Conservation (phyloP, 2,329 filamentous ascomycete genomes). For the Hirsutella rhossiliensis region DNA sequence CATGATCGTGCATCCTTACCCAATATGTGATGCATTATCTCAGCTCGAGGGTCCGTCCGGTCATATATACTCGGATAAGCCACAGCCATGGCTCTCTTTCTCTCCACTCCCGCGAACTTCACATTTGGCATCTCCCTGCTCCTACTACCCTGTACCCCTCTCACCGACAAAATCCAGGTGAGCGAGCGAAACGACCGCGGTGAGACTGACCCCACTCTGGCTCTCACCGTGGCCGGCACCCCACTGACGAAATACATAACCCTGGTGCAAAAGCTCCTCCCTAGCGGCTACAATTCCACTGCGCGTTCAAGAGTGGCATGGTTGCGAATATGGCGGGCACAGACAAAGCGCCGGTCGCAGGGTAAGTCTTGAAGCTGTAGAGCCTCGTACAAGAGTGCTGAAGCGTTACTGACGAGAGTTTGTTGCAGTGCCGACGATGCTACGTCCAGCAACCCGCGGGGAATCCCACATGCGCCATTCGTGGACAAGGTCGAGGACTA, state of each 20-base stretch:
- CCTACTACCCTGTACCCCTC: no score
- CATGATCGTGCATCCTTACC: no score
- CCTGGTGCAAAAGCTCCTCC: constrained; percentile 15
- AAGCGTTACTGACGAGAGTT: not conserved
- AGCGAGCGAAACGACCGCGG: not conserved
- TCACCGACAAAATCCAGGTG: no score
- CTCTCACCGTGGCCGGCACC: constrained; percentile 4
- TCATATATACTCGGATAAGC: no score
- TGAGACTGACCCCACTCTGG: constrained; percentile 12
- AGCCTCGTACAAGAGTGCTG: no score
- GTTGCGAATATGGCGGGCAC: constrained; percentile 25
- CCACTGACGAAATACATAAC: constrained; percentile 18
- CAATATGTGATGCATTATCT: no score
- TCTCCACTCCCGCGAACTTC: not conserved
- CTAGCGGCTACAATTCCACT: constrained; percentile 11
- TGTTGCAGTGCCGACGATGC: constrained; percentile 27
- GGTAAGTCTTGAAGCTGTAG: constrained; percentile 13
- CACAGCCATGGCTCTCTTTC: not conserved
- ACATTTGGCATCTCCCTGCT: no score
- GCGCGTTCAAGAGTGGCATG: constrained; percentile 9
- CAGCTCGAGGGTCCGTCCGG: no score
- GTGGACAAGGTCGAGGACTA: constrained; percentile 86
- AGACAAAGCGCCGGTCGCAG: constrained; percentile 23
- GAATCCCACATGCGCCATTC: constrained; percentile 75
- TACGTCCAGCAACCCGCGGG: constrained; percentile 61